These are phyloP conservation scores for Massospora cicadina DNA, from an alignment of 371 early-diverging fungal genomes.

Conservation along the genomic window DNA sequence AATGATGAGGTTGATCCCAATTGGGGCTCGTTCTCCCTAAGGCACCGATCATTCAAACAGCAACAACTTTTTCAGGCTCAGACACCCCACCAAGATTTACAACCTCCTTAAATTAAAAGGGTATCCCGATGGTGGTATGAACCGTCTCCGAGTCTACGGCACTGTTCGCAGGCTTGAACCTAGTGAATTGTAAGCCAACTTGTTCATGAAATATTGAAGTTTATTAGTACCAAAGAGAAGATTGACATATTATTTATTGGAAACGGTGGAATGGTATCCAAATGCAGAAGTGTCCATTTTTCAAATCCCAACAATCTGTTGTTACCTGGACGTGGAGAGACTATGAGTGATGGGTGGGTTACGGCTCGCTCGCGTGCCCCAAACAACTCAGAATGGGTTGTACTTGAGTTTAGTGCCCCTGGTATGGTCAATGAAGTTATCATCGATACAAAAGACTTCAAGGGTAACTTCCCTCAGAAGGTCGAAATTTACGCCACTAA, in stretches of 20 bases:
- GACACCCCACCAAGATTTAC: conserved; percentile 14
- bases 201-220: neutral
- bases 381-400: conserved; percentile 47
- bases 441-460: conserved; percentile 64
- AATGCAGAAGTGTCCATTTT: conserved; percentile 52
- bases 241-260: conserved; percentile 54
- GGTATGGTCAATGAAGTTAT: conserved; percentile 55
- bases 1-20: neutral
- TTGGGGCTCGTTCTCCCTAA: neutral
- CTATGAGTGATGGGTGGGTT: conserved; percentile 61
- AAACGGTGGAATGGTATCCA: conserved; percentile 47
- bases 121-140: conserved; percentile 52
- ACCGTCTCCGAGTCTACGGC: conserved; percentile 49
- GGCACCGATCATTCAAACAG: neutral
- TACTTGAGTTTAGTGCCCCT: conserved; percentile 45
- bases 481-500: conserved; percentile 35
- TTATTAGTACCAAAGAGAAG: neutral
- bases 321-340: conserved; percentile 50
- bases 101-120: conserved; percentile 39
- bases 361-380: conserved; percentile 42
- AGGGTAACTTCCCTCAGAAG: conserved; percentile 63
- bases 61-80: neutral
- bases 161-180: neutral
- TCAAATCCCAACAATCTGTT: conserved; percentile 50
- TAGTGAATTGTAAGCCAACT: neutral